Conservation (phyloP, 805 yeast genomes). For the Lipomyces starkeyi region DNA sequence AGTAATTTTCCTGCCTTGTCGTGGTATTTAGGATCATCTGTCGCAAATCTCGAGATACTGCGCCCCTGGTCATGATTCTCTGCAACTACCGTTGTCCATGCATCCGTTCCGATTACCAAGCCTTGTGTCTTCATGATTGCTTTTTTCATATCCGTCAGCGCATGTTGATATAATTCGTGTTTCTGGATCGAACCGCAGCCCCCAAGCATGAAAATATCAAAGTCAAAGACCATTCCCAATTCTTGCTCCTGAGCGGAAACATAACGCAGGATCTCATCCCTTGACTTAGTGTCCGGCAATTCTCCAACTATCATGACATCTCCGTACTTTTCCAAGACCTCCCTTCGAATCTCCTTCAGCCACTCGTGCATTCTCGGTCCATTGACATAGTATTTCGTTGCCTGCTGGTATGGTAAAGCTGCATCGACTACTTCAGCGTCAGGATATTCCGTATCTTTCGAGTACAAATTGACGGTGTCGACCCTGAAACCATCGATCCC, state of each 20-base stretch:
- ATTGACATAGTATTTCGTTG: conserved; percentile 45
- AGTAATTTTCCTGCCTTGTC: conserved; percentile 56
- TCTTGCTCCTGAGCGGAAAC: conserved; percentile 42
- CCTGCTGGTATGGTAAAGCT: conserved; percentile 50
- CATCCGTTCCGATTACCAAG: conserved; percentile 50
- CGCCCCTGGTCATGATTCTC: conserved; percentile 70
- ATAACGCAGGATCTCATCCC: conserved; percentile 41
- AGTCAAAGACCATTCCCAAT: conserved; percentile 50
- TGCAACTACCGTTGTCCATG: conserved; percentile 60
- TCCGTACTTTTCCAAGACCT: conserved; percentile 50
- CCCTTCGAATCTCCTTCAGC: conserved; percentile 45
- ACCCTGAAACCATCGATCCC: conserved; percentile 67
- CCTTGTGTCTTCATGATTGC: conserved; percentile 17
- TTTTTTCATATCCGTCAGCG: conserved; percentile 19
- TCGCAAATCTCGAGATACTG: conserved; percentile 59
- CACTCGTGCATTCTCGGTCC: conserved; percentile 66
- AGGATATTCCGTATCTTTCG: conserved; percentile 53
- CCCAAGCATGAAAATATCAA: conserved; percentile 43
- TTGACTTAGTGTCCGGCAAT: conserved; percentile 51
- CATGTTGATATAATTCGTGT: conserved; percentile 4
- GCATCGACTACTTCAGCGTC: conserved; percentile 59
- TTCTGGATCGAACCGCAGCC: neutral
- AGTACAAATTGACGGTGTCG: conserved; percentile 60
- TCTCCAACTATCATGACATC: conserved; percentile 66
- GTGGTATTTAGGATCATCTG: conserved; percentile 47